Evolutionary conservation across 164 flowering plant species (phyloP), one percentile per base, ranked within the genome.

Genomic region (Liquidambar formosana): DNA sequence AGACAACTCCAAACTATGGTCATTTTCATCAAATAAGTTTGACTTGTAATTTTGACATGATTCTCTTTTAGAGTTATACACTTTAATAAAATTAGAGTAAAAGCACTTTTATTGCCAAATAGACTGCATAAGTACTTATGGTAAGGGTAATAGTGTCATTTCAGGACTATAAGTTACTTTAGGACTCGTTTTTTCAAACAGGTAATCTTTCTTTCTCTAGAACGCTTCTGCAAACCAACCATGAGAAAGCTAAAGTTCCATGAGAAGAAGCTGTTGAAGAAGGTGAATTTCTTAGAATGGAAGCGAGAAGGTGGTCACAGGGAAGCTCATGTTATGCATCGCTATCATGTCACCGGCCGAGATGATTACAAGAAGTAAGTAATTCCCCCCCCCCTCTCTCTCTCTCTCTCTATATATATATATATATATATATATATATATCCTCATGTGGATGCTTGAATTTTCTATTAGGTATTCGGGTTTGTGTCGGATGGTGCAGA

Each of bases 331-430:
- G 90, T 95, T 56, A 87, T 86, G 84, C 89, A 77, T 0, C 90
- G 90, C 10, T 95, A 87, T 80, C 93, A 81, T 64, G 79, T 95
- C 66, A 83, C 89, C 2, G 92, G 81, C 19, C 77, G 97, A 41
- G 99, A 93, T 53, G 98, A 93, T 79, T 95, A 93, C 86, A 95
- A 95, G 73, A 95, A 93, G 98, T n/a, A n/a, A n/a, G n/a, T 92
- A 77, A 46, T 21, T 54, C n/a, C 5, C 6, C 22, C 58, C 18
- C 61, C 62, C 65, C 16, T 46, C 16, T 72, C 9, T 46, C 6
- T n/a, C 66, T 16, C 26, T 25, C 13, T 28, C 43, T 9, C 57
- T 3, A 5, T 33, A 44, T 51, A 6, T 5, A 5, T 12, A 22
- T 8, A 5, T 57, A 41, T 69, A 22, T 65, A 4, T 54, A 18